A percentile compares a stretch with the other conserved stretches of the same genome.
These are phyloP conservation scores for Leccinum incarnatum DNA, from an alignment of 768 basidiomycete species.

Conservation along the genomic window DNA sequence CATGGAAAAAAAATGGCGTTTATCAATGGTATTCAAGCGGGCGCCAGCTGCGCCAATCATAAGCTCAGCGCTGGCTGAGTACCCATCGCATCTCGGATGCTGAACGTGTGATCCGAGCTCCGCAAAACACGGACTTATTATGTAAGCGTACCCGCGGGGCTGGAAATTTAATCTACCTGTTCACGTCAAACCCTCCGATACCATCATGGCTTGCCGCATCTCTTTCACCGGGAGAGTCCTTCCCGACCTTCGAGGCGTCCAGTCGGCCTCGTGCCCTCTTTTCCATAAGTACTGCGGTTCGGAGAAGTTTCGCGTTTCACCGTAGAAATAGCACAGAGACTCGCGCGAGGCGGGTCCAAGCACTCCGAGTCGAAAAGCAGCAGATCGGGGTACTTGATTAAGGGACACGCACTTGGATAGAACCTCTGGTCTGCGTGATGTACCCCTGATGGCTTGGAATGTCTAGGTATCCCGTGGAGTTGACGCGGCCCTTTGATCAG, in stretches of 20 bases:
- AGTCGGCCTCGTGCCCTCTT: constrained; percentile 3
- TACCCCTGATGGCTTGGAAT: constrained; percentile 35
- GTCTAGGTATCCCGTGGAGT: constrained; percentile 26
- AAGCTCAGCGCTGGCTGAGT: background rate
- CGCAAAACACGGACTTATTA: constrained; percentile 29
- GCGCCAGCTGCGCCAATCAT: constrained; percentile 6
- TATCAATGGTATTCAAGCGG: constrained; percentile 25
- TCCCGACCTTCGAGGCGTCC: background rate
- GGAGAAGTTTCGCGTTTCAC: constrained; percentile 11
- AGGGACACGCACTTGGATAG: constrained; percentile 13
- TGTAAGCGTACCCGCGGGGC: constrained; percentile 11
- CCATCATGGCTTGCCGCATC: background rate
- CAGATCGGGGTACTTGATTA: constrained; percentile 12
- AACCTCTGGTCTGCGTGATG: constrained; percentile 24
- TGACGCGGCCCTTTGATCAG: constrained; percentile 38
- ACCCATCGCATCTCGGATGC: constrained; percentile 14
- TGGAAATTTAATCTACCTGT: constrained; percentile 4
- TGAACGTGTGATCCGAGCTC: constrained; percentile 28
- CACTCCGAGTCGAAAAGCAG: constrained; percentile 4
- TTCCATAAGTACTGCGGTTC: constrained; percentile 12
- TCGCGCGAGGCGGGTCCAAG: constrained; percentile 1
- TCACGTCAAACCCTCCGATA: background rate
- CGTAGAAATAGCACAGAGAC: constrained; percentile 4
- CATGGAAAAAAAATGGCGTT: constrained; percentile 27
- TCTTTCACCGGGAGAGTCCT: constrained; percentile 1